phyloP scores from a whole-genome alignment of 306 rosid species.

The Leucaena leucocephala region DNA sequence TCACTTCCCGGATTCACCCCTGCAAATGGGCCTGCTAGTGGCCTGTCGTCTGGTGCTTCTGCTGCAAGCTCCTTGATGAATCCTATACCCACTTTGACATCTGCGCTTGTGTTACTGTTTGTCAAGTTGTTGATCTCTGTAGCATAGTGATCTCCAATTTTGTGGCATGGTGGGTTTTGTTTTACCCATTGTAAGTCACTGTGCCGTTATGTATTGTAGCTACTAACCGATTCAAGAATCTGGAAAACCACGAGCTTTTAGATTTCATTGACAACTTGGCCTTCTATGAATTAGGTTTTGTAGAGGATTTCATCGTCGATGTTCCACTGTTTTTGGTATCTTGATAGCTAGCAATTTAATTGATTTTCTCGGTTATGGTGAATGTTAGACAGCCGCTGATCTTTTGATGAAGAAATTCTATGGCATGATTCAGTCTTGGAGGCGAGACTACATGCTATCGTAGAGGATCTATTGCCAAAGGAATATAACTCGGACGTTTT shows the following conservation, averaged over 20 bases:
- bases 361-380: neutral
- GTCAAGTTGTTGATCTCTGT: constrained; percentile 46
- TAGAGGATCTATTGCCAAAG: neutral
- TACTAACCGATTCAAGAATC: constrained; percentile 49
- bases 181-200: constrained; percentile 21
- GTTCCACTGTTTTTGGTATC: neutral
- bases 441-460: neutral
- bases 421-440: constrained; percentile 3
- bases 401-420: neutral
- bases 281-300: constrained; percentile 28
- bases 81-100: constrained; percentile 49
- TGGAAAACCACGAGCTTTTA: constrained; percentile 34
- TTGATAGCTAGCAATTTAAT: neutral
- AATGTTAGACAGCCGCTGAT: constrained; percentile 13
- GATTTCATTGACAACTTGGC: constrained; percentile 23
- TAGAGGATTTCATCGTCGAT: neutral
- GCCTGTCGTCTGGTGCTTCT: constrained; percentile 57
- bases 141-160: constrained; percentile 53
- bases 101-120: constrained; percentile 46
- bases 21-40: constrained; percentile 67
- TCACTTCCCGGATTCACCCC: constrained; percentile 64
- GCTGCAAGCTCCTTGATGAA: constrained; percentile 64
- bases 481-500: neutral
- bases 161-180: constrained; percentile 37
- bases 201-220: constrained; percentile 41